A percentile compares a stretch with the other conserved stretches of the same genome.
phyloP scores from a whole-genome alignment of 805 yeast species.

The Lachancea lanzarotensis region DNA sequence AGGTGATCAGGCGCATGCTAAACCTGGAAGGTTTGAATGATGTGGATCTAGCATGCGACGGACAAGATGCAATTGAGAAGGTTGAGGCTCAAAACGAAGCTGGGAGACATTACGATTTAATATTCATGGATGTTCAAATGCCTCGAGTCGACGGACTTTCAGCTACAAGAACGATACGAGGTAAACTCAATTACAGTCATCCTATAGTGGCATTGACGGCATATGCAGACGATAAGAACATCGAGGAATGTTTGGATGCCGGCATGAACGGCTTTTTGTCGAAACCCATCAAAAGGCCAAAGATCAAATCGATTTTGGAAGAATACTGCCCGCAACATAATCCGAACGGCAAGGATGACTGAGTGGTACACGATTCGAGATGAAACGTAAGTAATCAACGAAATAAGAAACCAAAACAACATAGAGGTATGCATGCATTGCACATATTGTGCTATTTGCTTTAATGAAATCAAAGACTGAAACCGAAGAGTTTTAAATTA shows the following conservation, averaged over 20 bases:
- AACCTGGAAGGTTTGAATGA: conserved; percentile 70
- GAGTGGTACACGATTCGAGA: background rate
- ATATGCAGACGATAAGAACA: conserved; percentile 88
- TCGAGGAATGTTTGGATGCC: conserved; percentile 73
- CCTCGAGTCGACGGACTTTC: conserved; percentile 85
- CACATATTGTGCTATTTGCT: too few relatives aligned
- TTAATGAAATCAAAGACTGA: too few relatives aligned
- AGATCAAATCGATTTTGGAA: conserved; percentile 49
- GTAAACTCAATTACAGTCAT: conserved; percentile 48
- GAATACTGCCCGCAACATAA: conserved; percentile 24
- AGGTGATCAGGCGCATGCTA: conserved; percentile 85
- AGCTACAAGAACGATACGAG: conserved; percentile 71
- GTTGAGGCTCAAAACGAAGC: conserved; percentile 44
- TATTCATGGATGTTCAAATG: conserved; percentile 98
- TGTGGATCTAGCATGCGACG: conserved; percentile 80
- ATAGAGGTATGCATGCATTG: too few relatives aligned
- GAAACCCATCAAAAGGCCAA: conserved; percentile 75
- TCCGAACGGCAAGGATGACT: background rate
- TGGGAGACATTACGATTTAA: conserved; percentile 51
- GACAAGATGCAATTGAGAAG: conserved; percentile 75
- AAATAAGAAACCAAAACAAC: too few relatives aligned
- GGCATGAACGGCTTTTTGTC: conserved; percentile 92
- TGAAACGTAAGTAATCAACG: too few relatives aligned
- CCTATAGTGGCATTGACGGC: conserved; percentile 96
- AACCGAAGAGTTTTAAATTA: conserved; percentile 11